These are phyloP conservation scores for Pseudognaphalium luteoalbum DNA, from an alignment of 129 eudicot genomes.

Conservation along the genomic window DNA sequence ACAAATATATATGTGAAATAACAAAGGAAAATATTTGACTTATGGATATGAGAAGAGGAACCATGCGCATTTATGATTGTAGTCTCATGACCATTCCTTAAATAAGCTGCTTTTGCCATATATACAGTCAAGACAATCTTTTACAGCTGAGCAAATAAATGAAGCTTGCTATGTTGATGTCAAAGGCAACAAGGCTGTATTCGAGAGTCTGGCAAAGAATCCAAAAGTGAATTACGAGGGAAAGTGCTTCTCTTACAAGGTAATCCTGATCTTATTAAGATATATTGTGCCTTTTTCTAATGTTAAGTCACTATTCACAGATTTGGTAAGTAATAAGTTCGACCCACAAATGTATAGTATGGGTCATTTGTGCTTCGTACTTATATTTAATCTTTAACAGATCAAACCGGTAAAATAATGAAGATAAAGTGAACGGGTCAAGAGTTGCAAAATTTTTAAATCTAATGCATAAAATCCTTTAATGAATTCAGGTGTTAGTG, in stretches of 20 bases:
- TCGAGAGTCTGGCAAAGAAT: slow-evolving; percentile 81
- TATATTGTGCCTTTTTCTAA: not conserved
- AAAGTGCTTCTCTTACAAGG: slow-evolving; percentile 79
- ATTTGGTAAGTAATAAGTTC: too few species aligned
- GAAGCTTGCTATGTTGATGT: slow-evolving; percentile 68
- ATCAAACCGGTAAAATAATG: too few species aligned
- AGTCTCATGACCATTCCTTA: not conserved
- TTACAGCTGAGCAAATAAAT: slow-evolving; percentile 58
- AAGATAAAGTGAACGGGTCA: too few species aligned
- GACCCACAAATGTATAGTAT: not conserved
- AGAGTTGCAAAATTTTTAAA: not conserved
- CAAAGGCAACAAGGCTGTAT: slow-evolving; percentile 72
- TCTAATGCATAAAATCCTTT: not conserved
- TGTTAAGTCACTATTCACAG: too few species aligned
- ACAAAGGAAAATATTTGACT: too few species aligned
- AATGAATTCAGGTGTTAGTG: too few species aligned
- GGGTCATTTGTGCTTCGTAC: too few species aligned
- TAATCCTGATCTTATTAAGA: slow-evolving; percentile 29
- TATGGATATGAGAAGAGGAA: too few species aligned
- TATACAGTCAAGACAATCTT: slow-evolving; percentile 51
- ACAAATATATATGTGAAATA: too few species aligned
- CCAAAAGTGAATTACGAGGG: slow-evolving; percentile 78
- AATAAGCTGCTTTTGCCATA: slow-evolving; percentile 19
- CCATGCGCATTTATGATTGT: not conserved
- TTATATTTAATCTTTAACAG: too few species aligned